Evolutionary conservation across 2,329 filamentous ascomycete genomes (phyloP).

Genomic region (Colletotrichum sp.): DNA sequence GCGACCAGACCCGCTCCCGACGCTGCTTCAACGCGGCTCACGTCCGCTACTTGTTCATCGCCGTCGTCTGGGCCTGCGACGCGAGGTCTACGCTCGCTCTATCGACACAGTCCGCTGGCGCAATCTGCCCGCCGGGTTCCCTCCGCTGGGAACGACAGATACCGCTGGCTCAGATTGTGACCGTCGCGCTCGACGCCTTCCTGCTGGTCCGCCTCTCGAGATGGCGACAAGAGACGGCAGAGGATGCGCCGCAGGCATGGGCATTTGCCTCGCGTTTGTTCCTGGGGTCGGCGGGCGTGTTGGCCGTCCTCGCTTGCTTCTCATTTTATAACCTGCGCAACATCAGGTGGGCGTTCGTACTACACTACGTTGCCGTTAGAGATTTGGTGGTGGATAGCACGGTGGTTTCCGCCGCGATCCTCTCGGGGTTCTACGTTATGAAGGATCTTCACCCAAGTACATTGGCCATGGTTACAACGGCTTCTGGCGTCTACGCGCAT

Average conservation of each 20-base stretch:
- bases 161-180: conserved; percentile 31
- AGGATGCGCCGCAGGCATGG: conserved; percentile 27
- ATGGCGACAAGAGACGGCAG: conserved; percentile 27
- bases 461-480: conserved; percentile 29
- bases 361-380: conserved; percentile 28
- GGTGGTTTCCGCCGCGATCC: conserved; percentile 25
- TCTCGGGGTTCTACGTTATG: conserved; percentile 31
- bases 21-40: neutral
- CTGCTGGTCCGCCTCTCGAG: conserved; percentile 30
- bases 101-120: conserved; percentile 28
- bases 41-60: conserved; percentile 25
- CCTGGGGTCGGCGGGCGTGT: conserved; percentile 25
- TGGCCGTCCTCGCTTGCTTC: conserved; percentile 30
- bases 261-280: conserved; percentile 24
- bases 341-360: conserved; percentile 32
- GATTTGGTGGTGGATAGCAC: conserved; percentile 35
- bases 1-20: conserved; percentile 20
- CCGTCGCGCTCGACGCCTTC: conserved; percentile 33
- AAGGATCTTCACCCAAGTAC: conserved; percentile 29
- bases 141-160: conserved; percentile 28
- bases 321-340: conserved; percentile 30
- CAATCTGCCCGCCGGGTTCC: conserved; percentile 31
- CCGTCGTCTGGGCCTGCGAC: conserved; percentile 36
- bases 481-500: conserved; percentile 27
- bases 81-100: conserved; percentile 29